A percentile compares a stretch with the other conserved stretches of the same genome.
phyloP scores from a whole-genome alignment of 352 stramenopile species.

The Blastocystis sp. region DNA sequence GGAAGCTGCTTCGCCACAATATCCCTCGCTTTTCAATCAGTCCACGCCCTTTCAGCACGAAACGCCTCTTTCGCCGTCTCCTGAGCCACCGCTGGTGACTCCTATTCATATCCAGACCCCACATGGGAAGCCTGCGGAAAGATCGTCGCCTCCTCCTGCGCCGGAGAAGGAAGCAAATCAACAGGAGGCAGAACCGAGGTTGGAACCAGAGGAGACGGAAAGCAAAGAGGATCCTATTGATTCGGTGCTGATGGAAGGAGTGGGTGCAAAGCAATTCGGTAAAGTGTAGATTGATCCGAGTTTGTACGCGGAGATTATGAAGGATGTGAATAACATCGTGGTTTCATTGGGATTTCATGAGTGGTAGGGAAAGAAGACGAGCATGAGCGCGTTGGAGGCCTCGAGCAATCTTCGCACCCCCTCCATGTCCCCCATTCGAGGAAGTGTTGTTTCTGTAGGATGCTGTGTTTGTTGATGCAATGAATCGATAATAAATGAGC shows the following conservation, averaged over 20 bases:
- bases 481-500: background rate
- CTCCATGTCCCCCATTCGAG: background rate
- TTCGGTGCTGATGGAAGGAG: conserved; percentile 3
- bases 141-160: background rate
- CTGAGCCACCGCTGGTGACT: background rate
- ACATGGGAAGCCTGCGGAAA: background rate
- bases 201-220: background rate
- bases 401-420: background rate
- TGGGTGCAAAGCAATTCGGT: background rate
- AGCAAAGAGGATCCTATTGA: background rate
- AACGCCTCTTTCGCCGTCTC: background rate
- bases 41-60: background rate
- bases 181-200: no score
- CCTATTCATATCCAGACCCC: background rate
- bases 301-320: conserved; percentile 14
- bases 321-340: background rate
- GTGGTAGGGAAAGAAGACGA: background rate
- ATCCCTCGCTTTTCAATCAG: background rate
- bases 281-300: background rate
- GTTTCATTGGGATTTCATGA: background rate
- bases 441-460: conserved; percentile 21
- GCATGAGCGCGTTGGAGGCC: background rate
- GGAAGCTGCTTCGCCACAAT: background rate
- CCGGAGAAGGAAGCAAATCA: background rate
- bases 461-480: conserved; percentile 22